Evolutionary conservation across 2,329 filamentous ascomycete genomes (phyloP).

Genomic region (Allantophomopsis lycopodina): DNA sequence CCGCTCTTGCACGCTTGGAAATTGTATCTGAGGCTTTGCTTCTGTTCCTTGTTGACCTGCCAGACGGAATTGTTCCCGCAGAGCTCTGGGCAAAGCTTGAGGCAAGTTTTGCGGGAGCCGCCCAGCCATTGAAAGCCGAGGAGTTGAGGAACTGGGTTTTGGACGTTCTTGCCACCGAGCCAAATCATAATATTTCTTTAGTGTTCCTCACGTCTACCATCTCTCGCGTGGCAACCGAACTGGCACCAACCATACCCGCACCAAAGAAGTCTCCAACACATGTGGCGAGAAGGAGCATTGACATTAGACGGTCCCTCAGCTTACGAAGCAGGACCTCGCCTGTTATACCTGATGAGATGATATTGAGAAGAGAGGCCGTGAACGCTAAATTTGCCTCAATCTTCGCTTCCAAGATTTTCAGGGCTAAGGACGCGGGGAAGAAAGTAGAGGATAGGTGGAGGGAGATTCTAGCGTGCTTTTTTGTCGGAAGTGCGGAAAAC

Average conservation of each 20-base stretch:
- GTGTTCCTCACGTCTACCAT: constrained; percentile 77
- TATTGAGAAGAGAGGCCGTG: constrained; percentile 41
- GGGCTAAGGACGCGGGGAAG: constrained; percentile 32
- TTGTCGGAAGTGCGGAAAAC: constrained; percentile 17
- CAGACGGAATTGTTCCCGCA: constrained; percentile 65
- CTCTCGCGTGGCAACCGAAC: constrained; percentile 39
- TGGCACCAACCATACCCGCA: constrained; percentile 24
- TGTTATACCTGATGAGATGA: constrained; percentile 28
- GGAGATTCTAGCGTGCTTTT: constrained; percentile 57
- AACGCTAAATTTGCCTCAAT: constrained; percentile 50
- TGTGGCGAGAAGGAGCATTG: constrained; percentile 10
- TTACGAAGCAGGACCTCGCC: constrained; percentile 11
- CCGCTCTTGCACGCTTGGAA: constrained; percentile 59
- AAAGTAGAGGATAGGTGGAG: constrained; percentile 47
- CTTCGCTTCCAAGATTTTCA: constrained; percentile 34
- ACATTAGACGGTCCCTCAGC: constrained; percentile 12
- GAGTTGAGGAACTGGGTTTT: constrained; percentile 49
- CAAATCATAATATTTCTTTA: constrained; percentile 78
- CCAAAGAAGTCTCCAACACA: constrained; percentile 1
- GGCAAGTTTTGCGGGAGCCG: constrained; percentile 32
- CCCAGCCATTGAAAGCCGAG: constrained; percentile 29
- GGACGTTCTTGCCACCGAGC: constrained; percentile 57
- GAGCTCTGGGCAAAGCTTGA: constrained; percentile 60
- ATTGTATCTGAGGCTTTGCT: constrained; percentile 58
- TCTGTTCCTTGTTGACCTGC: constrained; percentile 59